Evolutionary conservation across 345 rosid species (phyloP).

Genomic region (Combretum micranthum): DNA sequence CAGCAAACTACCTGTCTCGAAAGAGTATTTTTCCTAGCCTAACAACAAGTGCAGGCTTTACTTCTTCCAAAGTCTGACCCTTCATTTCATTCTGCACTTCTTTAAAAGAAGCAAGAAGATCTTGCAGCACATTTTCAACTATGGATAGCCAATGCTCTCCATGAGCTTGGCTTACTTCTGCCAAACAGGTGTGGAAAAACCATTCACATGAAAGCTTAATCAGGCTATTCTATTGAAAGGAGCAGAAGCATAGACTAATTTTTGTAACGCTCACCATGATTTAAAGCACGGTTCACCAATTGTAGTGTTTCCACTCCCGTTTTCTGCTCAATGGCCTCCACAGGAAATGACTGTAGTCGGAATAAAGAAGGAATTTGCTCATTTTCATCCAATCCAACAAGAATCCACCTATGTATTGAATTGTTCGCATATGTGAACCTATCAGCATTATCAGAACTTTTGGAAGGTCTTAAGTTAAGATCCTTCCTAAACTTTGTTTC

Average conservation of each 20-base stretch:
- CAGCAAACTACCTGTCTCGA: constrained; percentile 7
- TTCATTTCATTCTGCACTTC: constrained; percentile 11
- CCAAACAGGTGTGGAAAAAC: too few species aligned
- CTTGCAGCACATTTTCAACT: constrained; percentile 18
- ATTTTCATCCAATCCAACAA: constrained; percentile 11
- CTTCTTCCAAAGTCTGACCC: constrained; percentile 1
- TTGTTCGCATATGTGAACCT: constrained; percentile 13
- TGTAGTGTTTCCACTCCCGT: constrained; percentile 14
- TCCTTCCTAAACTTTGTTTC: background rate
- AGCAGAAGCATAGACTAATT: too few species aligned
- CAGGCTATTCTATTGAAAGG: too few species aligned
- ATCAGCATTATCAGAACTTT: background rate
- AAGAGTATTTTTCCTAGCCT: constrained; percentile 24
- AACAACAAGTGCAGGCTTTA: constrained; percentile 20
- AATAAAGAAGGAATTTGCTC: constrained; percentile 12
- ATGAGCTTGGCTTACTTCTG: too few species aligned
- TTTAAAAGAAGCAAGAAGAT: constrained; percentile 13
- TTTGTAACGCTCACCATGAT: too few species aligned
- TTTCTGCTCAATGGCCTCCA: constrained; percentile 6
- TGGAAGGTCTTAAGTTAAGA: constrained; percentile 5
- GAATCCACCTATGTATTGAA: constrained; percentile 18
- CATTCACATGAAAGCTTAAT: too few species aligned
- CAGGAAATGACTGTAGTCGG: constrained; percentile 9
- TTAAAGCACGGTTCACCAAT: constrained; percentile 7
- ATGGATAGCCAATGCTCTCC: background rate